Percentiles rank a stretch among this genome's conserved stretches.
Evolutionary conservation across 2,329 filamentous ascomycete genomes (phyloP).

Genomic region (Metarhizium guizhouense): DNA sequence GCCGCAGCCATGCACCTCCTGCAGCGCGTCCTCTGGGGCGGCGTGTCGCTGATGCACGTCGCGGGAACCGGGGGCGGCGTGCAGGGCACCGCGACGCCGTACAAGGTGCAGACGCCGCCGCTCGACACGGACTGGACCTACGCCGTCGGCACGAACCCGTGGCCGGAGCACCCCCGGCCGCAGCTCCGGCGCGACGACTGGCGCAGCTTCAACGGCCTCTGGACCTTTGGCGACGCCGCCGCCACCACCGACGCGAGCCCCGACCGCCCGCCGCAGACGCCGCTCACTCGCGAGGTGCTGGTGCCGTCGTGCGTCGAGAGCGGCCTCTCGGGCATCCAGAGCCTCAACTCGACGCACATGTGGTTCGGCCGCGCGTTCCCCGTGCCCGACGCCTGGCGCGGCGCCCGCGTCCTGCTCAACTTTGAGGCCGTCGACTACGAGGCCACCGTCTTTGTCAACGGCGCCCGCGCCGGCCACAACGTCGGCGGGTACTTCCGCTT

Average conservation of each 20-base stretch:
- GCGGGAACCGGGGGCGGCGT: background rate
- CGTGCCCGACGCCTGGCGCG: slow-evolving; percentile 37
- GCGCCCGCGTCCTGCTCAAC: slow-evolving; percentile 38
- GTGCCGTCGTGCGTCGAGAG: slow-evolving; percentile 36
- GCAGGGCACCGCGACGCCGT: slow-evolving; percentile 14
- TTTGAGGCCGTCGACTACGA: slow-evolving; percentile 53
- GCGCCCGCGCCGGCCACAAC: slow-evolving; percentile 40
- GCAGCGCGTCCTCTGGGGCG: background rate
- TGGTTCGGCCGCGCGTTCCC: slow-evolving; percentile 44
- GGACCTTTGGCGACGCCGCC: slow-evolving; percentile 38
- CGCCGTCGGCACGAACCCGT: slow-evolving; percentile 41
- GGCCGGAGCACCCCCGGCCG: slow-evolving; percentile 50
- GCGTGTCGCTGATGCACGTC: background rate
- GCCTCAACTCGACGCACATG: slow-evolving; percentile 30
- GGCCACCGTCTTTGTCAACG: slow-evolving; percentile 50
- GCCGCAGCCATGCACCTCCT: slow-evolving; percentile 1
- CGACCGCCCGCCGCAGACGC: slow-evolving; percentile 10
- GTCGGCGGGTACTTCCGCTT: slow-evolving; percentile 56
- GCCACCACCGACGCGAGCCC: slow-evolving; percentile 8
- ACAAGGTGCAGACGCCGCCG: slow-evolving; percentile 29
- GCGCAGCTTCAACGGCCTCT: slow-evolving; percentile 50
- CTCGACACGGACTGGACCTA: slow-evolving; percentile 44
- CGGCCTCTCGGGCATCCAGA: slow-evolving; percentile 39
- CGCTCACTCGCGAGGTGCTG: slow-evolving; percentile 29
- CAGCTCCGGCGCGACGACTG: slow-evolving; percentile 44